A percentile compares a stretch with the other conserved stretches of the same genome.
phyloP scores from a whole-genome alignment of 2,329 filamentous ascomycete genomes.

The Nigrospora sphaerica region DNA sequence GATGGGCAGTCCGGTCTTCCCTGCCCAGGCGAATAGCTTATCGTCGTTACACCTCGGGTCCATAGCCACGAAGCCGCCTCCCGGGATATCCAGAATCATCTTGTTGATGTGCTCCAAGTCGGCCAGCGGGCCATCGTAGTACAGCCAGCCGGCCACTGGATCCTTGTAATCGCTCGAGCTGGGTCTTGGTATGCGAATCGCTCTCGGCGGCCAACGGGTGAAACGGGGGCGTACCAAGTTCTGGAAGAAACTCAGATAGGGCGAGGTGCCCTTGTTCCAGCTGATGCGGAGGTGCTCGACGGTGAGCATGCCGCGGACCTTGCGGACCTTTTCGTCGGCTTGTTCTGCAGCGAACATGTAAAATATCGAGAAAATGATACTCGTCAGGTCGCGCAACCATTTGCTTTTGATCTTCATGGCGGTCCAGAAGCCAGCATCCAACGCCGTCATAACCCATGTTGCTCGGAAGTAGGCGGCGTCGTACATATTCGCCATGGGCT shows the following conservation, averaged over 20 bases:
- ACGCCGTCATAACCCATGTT: constrained; percentile 90
- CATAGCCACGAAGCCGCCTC: constrained; percentile 96
- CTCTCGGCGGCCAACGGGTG: constrained; percentile 73
- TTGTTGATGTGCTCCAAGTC: constrained; percentile 70
- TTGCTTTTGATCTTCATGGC: constrained; percentile 83
- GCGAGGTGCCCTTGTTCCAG: constrained; percentile 92
- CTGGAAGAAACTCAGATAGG: constrained; percentile 71
- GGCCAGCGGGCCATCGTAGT: constrained; percentile 82
- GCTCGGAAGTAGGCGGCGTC: constrained; percentile 87
- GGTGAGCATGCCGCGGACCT: constrained; percentile 78
- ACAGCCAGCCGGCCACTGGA: constrained; percentile 80
- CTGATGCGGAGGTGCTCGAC: constrained; percentile 86
- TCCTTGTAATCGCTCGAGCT: constrained; percentile 74
- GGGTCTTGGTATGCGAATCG: constrained; percentile 78
- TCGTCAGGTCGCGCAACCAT: constrained; percentile 75
- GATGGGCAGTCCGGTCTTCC: constrained; percentile 79
- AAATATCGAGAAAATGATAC: constrained; percentile 78
- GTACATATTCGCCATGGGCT: constrained; percentile 92
- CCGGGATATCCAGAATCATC: constrained; percentile 82
- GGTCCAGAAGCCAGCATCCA: constrained; percentile 97
- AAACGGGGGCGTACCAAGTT: constrained; percentile 69
- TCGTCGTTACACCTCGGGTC: constrained; percentile 91
- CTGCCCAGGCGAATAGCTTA: constrained; percentile 87
- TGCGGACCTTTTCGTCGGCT: constrained; percentile 93
- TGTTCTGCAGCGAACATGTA: constrained; percentile 90